Evolutionary conservation across 192 early-diverging fungal species (phyloP).

Genomic region (Pilobolus umbonatus): DNA sequence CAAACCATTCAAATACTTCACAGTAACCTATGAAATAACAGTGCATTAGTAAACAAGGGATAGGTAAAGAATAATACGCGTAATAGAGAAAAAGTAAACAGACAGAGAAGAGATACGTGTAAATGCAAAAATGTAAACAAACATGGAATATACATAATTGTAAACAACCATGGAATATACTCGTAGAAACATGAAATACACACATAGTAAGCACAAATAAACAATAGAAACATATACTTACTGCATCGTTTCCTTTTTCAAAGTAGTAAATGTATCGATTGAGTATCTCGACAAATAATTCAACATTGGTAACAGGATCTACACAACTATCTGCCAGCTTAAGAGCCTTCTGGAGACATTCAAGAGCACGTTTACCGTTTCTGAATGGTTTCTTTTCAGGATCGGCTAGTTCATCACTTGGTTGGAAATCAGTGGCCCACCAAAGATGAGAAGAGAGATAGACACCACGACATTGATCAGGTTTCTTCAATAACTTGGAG

Average conservation of each 20-base stretch:
- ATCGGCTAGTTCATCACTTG: slow-evolving; percentile 26
- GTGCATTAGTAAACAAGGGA: background rate
- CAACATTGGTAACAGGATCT: slow-evolving; percentile 84
- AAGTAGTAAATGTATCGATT: slow-evolving; percentile 95
- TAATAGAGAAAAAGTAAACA: slow-evolving; percentile 4
- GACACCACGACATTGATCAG: slow-evolving; percentile 89
- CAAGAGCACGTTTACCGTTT: slow-evolving; percentile 85
- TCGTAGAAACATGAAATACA: background rate
- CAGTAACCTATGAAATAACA: slow-evolving; percentile 61
- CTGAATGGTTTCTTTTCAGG: slow-evolving; percentile 58
- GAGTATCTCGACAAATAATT: slow-evolving; percentile 96
- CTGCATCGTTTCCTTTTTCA: slow-evolving; percentile 84
- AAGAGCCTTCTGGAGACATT: slow-evolving; percentile 90
- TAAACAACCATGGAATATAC: background rate
- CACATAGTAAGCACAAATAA: background rate
- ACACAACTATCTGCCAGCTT: slow-evolving; percentile 93
- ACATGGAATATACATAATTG: slow-evolving; percentile 3
- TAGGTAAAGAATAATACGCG: background rate
- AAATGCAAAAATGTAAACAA: slow-evolving; percentile 6
- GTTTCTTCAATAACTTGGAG: slow-evolving; percentile 85
- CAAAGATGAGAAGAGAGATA: slow-evolving; percentile 86
- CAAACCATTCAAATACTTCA: slow-evolving; percentile 90
- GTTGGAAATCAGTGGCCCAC: slow-evolving; percentile 67
- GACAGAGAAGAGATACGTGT: background rate
- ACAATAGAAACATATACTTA: slow-evolving; percentile 39